Percentiles rank a stretch among this genome's conserved stretches.
These are phyloP conservation scores for Cladosporium sp. DNA, from an alignment of 2,329 filamentous ascomycete genomes.

Conservation along the genomic window DNA sequence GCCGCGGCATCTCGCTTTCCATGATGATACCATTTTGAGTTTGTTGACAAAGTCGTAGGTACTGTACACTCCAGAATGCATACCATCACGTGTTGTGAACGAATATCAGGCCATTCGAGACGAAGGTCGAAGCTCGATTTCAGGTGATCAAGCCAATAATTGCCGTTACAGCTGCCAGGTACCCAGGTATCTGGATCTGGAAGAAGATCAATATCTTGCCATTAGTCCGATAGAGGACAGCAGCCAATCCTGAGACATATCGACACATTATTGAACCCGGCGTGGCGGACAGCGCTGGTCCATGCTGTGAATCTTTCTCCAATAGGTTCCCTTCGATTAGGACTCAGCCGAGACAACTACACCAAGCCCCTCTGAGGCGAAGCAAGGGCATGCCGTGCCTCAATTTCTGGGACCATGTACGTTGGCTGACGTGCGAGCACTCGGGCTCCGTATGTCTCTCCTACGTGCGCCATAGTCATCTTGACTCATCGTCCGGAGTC, in stretches of 20 bases:
- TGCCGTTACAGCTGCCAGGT: not conserved
- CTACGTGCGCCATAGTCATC: not conserved
- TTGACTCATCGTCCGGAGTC: not conserved
- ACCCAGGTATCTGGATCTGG: not conserved
- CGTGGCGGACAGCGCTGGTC: not conserved
- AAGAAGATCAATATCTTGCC: not conserved
- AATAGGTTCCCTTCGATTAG: not conserved
- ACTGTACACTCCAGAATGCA: not conserved
- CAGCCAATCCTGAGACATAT: not conserved
- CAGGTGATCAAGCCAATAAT: not conserved
- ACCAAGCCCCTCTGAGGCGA: not conserved
- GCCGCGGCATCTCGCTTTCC: not conserved
- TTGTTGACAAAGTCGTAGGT: not conserved
- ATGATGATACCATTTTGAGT: conserved; percentile 5
- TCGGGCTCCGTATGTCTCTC: not conserved
- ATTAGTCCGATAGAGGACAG: not conserved
- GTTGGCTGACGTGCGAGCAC: not conserved
- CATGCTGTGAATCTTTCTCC: not conserved
- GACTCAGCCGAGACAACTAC: not conserved
- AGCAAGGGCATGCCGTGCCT: not conserved
- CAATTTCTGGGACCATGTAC: not conserved
- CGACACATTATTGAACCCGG: not conserved
- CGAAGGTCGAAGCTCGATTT: not conserved
- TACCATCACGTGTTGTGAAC: not conserved
- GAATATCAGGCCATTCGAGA: not conserved